These are phyloP conservation scores for Afroboletus lepidellus DNA, from an alignment of 1,284 basidiomycete genomes.

Conservation along the genomic window DNA sequence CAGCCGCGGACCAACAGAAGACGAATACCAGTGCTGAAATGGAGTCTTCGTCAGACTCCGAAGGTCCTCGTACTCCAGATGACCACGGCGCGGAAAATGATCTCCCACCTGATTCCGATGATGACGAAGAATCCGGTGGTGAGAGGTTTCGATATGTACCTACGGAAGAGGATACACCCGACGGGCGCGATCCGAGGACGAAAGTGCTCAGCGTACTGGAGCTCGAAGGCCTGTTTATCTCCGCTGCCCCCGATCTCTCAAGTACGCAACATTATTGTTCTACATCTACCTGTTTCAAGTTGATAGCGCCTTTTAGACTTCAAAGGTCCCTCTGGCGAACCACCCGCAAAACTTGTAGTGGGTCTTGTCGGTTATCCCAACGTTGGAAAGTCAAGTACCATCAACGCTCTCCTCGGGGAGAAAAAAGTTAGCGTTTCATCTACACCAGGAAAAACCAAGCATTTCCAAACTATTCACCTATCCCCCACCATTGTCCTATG, in stretches of 20 bases:
- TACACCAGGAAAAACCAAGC: constrained; percentile 98
- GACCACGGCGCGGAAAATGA: constrained; percentile 30
- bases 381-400: constrained; percentile 96
- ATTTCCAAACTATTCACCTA: constrained; percentile 97
- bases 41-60: constrained; percentile 29
- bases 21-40: constrained; percentile 5
- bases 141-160: constrained; percentile 44
- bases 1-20: not conserved
- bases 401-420: constrained; percentile 93
- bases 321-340: constrained; percentile 57
- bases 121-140: constrained; percentile 35
- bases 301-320: constrained; percentile 53
- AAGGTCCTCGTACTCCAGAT: constrained; percentile 25
- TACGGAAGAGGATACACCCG: constrained; percentile 52
- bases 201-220: constrained; percentile 86
- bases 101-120: constrained; percentile 26
- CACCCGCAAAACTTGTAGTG: constrained; percentile 74
- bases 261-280: constrained; percentile 42
- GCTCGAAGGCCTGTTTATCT: constrained; percentile 84
- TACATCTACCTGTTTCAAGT: not conserved
- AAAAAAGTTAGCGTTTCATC: constrained; percentile 98
- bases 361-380: constrained; percentile 99
- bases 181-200: constrained; percentile 64
- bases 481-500: constrained; percentile 89
- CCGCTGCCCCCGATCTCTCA: constrained; percentile 73